Conservation (phyloP, 768 basidiomycete genomes). For the Suillus lakei region DNA sequence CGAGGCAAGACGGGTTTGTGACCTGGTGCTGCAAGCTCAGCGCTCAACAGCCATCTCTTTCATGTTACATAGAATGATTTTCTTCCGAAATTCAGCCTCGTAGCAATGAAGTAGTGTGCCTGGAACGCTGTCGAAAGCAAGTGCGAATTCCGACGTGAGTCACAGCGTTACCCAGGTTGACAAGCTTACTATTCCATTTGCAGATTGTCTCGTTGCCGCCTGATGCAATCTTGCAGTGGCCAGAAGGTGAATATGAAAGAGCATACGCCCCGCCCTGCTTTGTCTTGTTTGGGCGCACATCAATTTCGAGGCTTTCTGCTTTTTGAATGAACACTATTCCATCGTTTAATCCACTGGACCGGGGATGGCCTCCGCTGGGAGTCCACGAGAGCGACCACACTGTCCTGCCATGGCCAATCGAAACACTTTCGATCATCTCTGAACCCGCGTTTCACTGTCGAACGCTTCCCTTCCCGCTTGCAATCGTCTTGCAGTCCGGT, state of each 20-base stretch:
- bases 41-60: no score
- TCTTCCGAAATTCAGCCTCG: no score
- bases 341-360: not conserved
- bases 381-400: not conserved
- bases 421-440: not conserved
- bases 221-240: not conserved
- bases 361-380: not conserved
- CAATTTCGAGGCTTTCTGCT: not conserved
- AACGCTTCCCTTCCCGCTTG: not conserved
- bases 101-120: no score
- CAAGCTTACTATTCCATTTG: not conserved
- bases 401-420: not conserved
- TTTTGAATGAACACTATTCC: not conserved
- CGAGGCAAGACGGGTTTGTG: no score
- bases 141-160: no score
- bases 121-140: no score
- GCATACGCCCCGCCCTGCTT: not conserved
- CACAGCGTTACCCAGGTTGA: no score
- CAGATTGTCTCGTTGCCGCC: not conserved
- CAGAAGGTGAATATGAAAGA: not conserved
- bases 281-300: not conserved
- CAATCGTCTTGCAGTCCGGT: not conserved
- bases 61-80: no score
- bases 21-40: no score
- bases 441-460: not conserved